Percentiles rank a stretch among this genome's conserved stretches.
phyloP scores from a whole-genome alignment of 2,329 filamentous ascomycete genomes.

The Aspergillus sp. region DNA sequence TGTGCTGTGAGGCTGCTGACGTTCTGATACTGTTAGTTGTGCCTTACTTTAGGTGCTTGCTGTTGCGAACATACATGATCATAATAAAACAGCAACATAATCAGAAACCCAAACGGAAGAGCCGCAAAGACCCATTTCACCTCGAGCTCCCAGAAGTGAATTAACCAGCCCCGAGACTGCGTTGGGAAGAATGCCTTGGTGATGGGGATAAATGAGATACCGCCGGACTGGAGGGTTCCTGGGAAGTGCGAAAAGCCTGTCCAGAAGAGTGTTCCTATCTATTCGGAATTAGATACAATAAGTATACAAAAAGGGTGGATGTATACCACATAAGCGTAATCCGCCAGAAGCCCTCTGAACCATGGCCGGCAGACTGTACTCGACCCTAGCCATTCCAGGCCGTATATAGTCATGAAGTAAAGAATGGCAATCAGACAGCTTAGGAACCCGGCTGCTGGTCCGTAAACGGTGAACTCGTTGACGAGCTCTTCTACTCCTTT shows the following conservation, averaged over 20 bases:
- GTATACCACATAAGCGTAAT: slow-evolving; percentile 53
- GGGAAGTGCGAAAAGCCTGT: slow-evolving; percentile 79
- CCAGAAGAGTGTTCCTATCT: slow-evolving; percentile 68
- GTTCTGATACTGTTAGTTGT: slow-evolving; percentile 45
- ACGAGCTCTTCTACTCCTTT: slow-evolving; percentile 59
- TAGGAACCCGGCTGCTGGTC: slow-evolving; percentile 47
- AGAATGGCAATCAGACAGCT: slow-evolving; percentile 52
- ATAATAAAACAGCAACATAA: slow-evolving; percentile 83
- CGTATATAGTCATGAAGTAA: slow-evolving; percentile 53
- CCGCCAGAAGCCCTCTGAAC: slow-evolving; percentile 49
- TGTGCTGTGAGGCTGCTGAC: slow-evolving; percentile 74
- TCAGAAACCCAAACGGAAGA: slow-evolving; percentile 73
- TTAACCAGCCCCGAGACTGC: slow-evolving; percentile 67
- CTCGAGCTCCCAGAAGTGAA: slow-evolving; percentile 74
- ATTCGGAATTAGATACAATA: background rate
- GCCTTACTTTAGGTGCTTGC: too few species aligned
- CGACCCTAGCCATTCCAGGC: slow-evolving; percentile 49
- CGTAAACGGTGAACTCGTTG: slow-evolving; percentile 48
- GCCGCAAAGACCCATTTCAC: slow-evolving; percentile 74
- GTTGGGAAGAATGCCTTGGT: slow-evolving; percentile 75
- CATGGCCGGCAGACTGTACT: slow-evolving; percentile 50
- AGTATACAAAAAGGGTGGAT: background rate
- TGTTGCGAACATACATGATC: slow-evolving; percentile 68
- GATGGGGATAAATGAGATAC: slow-evolving; percentile 70
- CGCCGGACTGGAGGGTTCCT: slow-evolving; percentile 69